Percentiles rank a stretch among this genome's conserved stretches.
Conservation (phyloP, 495 filamentous ascomycete species). For the Penicillium bialowiezense region DNA sequence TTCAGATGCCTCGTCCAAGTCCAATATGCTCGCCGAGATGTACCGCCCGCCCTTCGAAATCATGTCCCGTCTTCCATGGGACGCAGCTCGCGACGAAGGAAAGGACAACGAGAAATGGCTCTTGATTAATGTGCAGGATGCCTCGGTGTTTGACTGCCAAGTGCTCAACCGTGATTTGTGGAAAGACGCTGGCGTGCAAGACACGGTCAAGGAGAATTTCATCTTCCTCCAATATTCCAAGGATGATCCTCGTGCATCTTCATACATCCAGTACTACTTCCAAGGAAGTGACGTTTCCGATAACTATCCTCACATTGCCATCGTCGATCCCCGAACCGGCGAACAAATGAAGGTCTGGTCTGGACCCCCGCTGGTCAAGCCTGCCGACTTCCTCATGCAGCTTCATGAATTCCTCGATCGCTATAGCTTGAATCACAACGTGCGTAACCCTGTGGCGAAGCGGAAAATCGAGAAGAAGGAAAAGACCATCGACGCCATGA, state of each 20-base stretch:
- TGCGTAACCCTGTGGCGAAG: slow-evolving; percentile 87
- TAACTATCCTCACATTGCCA: slow-evolving; percentile 91
- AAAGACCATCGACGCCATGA: slow-evolving; percentile 80
- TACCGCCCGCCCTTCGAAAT: slow-evolving; percentile 89
- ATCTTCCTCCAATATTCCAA: slow-evolving; percentile 92
- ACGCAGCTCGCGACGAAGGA: slow-evolving; percentile 76
- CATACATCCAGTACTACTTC: slow-evolving; percentile 91
- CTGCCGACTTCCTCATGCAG: slow-evolving; percentile 82
- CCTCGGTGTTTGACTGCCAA: slow-evolving; percentile 88
- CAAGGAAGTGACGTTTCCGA: slow-evolving; percentile 65
- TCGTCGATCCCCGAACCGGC: slow-evolving; percentile 92
- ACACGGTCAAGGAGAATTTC: slow-evolving; percentile 86
- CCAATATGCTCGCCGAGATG: slow-evolving; percentile 77
- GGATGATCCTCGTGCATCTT: slow-evolving; percentile 66
- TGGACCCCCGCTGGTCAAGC: slow-evolving; percentile 69
- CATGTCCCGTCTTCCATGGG: slow-evolving; percentile 72
- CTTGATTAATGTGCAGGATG: slow-evolving; percentile 90
- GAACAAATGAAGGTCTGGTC: slow-evolving; percentile 98
- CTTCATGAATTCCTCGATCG: slow-evolving; percentile 94
- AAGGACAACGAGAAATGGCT: slow-evolving; percentile 90
- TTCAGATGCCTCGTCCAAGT: slow-evolving; percentile 67
- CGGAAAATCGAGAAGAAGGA: slow-evolving; percentile 71
- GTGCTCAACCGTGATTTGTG: slow-evolving; percentile 90
- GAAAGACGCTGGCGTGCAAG: slow-evolving; percentile 76
- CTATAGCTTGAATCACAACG: slow-evolving; percentile 82